Conservation (phyloP, 2,329 filamentous ascomycete species). For the Cercospora sp. region DNA sequence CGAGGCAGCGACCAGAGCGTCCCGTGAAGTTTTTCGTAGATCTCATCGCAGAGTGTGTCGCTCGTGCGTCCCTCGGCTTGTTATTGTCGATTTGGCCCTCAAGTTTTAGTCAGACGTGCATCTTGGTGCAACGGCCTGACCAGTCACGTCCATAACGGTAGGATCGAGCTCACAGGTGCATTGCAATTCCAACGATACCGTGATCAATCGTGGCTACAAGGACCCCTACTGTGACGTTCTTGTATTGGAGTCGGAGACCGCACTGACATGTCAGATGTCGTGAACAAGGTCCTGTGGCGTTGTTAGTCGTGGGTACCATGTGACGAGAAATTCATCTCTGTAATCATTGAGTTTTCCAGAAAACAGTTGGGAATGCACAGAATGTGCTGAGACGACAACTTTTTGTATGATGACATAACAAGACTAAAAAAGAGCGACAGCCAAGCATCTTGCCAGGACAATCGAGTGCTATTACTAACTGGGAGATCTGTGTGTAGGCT, state of each 20-base stretch:
- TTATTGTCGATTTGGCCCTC: background rate
- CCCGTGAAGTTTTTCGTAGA: background rate
- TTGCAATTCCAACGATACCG: background rate
- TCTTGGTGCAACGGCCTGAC: background rate
- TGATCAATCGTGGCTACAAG: background rate
- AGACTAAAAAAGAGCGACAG: background rate
- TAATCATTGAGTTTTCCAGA: background rate
- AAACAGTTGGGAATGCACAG: background rate
- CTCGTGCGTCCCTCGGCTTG: background rate
- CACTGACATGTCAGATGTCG: background rate
- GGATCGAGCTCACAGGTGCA: background rate
- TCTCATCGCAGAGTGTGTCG: background rate
- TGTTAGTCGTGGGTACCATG: background rate
- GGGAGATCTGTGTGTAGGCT: background rate
- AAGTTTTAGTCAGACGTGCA: background rate
- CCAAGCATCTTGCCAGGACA: slow-evolving; percentile 1
- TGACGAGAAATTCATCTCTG: background rate
- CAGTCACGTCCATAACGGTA: background rate
- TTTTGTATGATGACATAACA: background rate
- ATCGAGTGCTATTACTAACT: slow-evolving; percentile 8
- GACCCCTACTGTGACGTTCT: background rate
- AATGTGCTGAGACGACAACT: background rate
- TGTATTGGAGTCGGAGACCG: background rate
- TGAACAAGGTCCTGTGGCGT: background rate
- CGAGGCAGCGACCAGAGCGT: background rate